A percentile compares a stretch with the other conserved stretches of the same genome.
These are phyloP conservation scores for Pochonia chlamydosporia DNA, from an alignment of 2,329 filamentous ascomycete genomes.

Conservation along the genomic window DNA sequence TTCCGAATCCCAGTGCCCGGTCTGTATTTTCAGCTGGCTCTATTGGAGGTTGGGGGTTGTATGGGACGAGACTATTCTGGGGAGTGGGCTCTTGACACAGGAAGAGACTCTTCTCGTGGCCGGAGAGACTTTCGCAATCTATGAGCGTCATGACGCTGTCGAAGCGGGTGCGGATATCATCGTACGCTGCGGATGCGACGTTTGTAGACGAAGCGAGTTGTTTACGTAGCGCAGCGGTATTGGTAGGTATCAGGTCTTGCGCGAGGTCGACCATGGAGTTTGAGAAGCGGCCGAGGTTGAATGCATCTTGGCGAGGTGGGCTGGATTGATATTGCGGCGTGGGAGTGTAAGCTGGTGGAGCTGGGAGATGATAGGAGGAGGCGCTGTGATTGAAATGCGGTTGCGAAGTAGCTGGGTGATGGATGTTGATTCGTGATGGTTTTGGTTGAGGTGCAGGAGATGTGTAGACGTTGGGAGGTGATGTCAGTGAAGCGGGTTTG, in stretches of 20 bases:
- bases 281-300: background rate
- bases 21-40: background rate
- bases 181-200: slow-evolving; percentile 31
- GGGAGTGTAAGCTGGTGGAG: background rate
- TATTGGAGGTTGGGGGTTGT: background rate
- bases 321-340: background rate
- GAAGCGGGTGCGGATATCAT: slow-evolving; percentile 57
- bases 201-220: background rate
- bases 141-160: slow-evolving; percentile 67
- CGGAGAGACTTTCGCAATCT: slow-evolving; percentile 52
- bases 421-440: background rate
- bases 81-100: slow-evolving; percentile 10
- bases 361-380: background rate
- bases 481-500: slow-evolving; percentile 9
- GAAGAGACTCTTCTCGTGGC: slow-evolving; percentile 50
- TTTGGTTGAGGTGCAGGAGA: slow-evolving; percentile 7
- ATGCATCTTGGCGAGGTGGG: background rate
- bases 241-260: slow-evolving; percentile 30
- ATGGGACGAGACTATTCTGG: background rate
- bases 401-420: background rate
- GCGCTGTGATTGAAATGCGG: background rate
- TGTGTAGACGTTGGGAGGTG: slow-evolving; percentile 15
- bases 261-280: slow-evolving; percentile 37
- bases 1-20: background rate
- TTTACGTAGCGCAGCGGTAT: background rate